phyloP scores from a whole-genome alignment of 164 flowering plant genomes.

The Warburgia ugandensis region DNA sequence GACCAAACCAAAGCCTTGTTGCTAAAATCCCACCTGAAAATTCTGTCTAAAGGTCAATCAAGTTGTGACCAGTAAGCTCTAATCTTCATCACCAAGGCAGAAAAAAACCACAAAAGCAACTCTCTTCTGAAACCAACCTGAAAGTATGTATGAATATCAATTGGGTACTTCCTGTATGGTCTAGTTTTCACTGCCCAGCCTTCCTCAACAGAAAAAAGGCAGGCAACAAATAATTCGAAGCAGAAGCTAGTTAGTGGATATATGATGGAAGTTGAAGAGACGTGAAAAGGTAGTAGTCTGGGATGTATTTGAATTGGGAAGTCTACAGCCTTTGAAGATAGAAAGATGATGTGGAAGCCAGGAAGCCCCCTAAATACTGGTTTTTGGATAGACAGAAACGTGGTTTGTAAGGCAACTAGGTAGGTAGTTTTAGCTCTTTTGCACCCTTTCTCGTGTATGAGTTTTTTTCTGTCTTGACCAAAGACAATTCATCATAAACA shows the following conservation, averaged over 20 bases:
- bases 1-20: no score
- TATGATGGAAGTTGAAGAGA: background rate
- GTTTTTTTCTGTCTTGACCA: constrained; percentile 24
- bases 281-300: background rate
- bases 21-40: no score
- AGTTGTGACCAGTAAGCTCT: constrained; percentile 9
- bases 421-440: constrained; percentile 26
- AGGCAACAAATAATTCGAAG: constrained; percentile 2
- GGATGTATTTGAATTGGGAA: background rate
- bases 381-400: constrained; percentile 45
- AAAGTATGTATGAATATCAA: no score
- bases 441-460: constrained; percentile 12
- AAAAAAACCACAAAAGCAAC: constrained; percentile 1
- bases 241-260: background rate
- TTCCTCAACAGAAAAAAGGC: constrained; percentile 9
- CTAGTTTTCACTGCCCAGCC: background rate
- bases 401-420: constrained; percentile 50
- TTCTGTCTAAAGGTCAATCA: constrained; percentile 8
- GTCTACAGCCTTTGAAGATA: background rate
- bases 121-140: no score
- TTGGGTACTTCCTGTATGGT: no score
- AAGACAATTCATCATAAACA: constrained; percentile 9
- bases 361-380: constrained; percentile 40
- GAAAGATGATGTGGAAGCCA: constrained; percentile 6
- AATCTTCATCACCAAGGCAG: background rate